phyloP scores from a whole-genome alignment of 441 rosid species.

The Corymbia calophylla region DNA sequence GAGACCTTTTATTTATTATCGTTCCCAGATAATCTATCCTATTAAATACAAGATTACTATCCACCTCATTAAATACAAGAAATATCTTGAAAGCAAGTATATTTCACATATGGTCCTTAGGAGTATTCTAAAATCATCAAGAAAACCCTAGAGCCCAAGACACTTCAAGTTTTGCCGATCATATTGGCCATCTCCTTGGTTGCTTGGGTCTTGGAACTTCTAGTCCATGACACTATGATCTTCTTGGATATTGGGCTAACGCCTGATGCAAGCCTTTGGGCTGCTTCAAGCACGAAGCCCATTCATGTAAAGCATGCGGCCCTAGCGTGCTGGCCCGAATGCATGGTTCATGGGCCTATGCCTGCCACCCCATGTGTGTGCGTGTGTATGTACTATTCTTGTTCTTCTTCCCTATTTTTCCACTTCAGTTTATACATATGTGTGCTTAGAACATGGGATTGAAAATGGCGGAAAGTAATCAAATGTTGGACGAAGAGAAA shows the following conservation, averaged over 20 bases:
- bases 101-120: neutral
- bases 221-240: neutral
- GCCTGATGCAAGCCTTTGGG: neutral
- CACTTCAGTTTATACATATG: neutral
- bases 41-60: neutral
- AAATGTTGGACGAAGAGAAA: neutral
- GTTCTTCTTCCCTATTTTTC: neutral
- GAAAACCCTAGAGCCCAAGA: neutral
- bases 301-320: neutral
- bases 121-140: neutral
- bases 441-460: neutral
- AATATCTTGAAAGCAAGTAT: neutral
- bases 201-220: neutral
- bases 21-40: neutral
- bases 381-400: neutral
- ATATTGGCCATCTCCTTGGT: neutral
- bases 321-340: neutral
- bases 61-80: neutral
- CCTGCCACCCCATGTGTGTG: neutral
- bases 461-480: neutral
- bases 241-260: neutral
- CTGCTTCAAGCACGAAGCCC: neutral
- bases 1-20: neutral
- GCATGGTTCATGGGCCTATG: neutral
- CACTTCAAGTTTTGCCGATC: neutral